Evolutionary conservation across 345 rosid genomes (phyloP), one percentile per base, ranked within the genome.

Genomic region (Lepidium didymum): DNA sequence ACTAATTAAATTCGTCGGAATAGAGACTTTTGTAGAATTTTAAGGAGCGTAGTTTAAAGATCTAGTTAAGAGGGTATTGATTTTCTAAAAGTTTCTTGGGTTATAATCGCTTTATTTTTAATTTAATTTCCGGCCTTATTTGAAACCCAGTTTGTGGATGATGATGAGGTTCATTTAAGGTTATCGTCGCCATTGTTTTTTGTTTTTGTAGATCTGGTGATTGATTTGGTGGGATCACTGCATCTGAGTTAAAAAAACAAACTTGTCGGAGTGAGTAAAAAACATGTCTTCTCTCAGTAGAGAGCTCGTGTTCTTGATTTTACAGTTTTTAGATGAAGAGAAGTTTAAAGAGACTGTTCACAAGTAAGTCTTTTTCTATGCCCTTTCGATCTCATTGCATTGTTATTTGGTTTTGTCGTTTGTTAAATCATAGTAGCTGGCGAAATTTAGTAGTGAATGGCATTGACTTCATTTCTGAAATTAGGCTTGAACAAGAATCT

Each of bases 311-410:
- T 91, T 94, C 85, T 78, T 94, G 90, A 94, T 94, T 79, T 78
- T 94, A 79, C 99, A 94, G 87, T 94, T 94, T 82, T 86, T 94
- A 11, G 99, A 94, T 73, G 99, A 94, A 84, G 99, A 94, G 73
- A 94, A 94, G 84, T 94, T 91, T 73, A 94, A 87, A 73, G 99
- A 94, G 83, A 94, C 99, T 75, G 99, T 91, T 81, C 96, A 91
- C 81, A 91, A 80, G 99, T 91, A 75, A 78, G 91, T 23, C 43
- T 40, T 66, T 34, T 41, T 42, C 45, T 64, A 34, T 62, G 0
- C 11, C 23, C 7, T 51, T 5, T 10, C 9, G n/a, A 55, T 60
- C 42, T 50, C 10, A 6, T 38, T 34, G 18, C 10, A n/a, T n/a
- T n/a, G n/a, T n/a, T n/a, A n/a, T n/a, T n/a, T n/a, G n/a, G n/a